Evolutionary conservation across 495 filamentous ascomycete genomes (phyloP).

Genomic region (Parathielavia appendiculata): DNA sequence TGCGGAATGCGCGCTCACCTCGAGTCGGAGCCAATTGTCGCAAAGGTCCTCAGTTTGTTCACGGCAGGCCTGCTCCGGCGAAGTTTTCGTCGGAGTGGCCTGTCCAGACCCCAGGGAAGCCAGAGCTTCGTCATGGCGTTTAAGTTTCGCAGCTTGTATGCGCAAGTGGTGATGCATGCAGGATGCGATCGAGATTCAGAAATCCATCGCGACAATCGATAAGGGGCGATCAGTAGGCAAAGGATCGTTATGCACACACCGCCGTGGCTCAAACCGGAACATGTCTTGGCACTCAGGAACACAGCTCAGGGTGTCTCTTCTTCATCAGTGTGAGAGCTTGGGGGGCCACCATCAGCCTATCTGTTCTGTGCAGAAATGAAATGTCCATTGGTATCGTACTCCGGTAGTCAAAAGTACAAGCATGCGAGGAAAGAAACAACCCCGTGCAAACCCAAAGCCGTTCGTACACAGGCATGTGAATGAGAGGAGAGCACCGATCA

Average conservation of each 20-base stretch:
- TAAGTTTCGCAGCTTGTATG: constrained; percentile 1
- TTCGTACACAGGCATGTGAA: not conserved
- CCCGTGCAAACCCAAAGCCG: not conserved
- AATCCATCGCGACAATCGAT: constrained; percentile 7
- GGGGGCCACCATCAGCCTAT: not conserved
- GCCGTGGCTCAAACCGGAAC: not conserved
- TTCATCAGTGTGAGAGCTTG: not conserved
- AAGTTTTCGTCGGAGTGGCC: constrained; percentile 21
- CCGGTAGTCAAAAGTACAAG: constrained; percentile 1
- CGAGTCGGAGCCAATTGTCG: constrained; percentile 34
- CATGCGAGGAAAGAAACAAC: not conserved
- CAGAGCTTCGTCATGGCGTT: constrained; percentile 34
- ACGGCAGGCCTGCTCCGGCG: constrained; percentile 9
- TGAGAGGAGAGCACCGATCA: not conserved
- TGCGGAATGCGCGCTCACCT: constrained; percentile 25
- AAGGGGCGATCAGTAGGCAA: not conserved
- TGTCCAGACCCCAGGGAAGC: constrained; percentile 31
- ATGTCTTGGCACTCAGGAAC: constrained; percentile 6
- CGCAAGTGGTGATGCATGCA: not conserved
- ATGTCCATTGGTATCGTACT: constrained; percentile 13
- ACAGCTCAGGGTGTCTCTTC: not conserved
- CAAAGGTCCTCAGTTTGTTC: constrained; percentile 28
- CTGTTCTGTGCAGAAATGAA: not conserved
- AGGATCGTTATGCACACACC: not conserved
- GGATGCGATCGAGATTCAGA: not conserved